A percentile compares a stretch with the other conserved stretches of the same genome.
Evolutionary conservation across 257 asterid genomes (phyloP).

Genomic region (Solanum chaucha): DNA sequence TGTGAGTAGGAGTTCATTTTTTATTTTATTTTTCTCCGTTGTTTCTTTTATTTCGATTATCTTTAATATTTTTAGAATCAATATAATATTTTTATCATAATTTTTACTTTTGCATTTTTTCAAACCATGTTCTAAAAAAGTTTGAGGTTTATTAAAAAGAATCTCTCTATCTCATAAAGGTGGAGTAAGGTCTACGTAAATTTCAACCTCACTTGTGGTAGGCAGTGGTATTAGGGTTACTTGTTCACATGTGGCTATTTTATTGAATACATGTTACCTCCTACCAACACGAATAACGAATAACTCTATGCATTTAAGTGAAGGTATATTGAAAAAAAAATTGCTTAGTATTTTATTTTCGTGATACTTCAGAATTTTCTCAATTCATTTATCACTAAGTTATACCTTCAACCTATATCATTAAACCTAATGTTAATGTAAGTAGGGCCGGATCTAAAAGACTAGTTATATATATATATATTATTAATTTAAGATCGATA

Average conservation of each 20-base stretch:
- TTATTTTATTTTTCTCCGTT: not conserved
- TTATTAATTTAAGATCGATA: not conserved
- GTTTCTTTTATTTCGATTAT: not conserved
- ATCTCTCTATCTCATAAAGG: not conserved
- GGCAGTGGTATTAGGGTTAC: not conserved
- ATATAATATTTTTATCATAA: not conserved
- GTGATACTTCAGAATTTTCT: not conserved
- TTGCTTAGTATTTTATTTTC: not conserved
- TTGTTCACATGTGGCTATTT: not conserved
- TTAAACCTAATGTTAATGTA: too few relatives aligned
- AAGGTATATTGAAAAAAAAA: not conserved
- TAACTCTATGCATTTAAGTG: not conserved
- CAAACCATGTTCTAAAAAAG: not conserved
- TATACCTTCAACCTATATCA: not conserved
- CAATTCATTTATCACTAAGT: not conserved
- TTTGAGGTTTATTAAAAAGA: not conserved
- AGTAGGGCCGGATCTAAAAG: too few relatives aligned
- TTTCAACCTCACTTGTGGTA: not conserved
- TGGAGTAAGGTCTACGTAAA: not conserved
- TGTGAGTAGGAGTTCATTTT: not conserved
- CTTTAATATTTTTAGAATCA: not conserved
- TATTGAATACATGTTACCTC: not conserved
- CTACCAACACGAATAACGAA: not conserved
- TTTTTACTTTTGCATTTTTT: not conserved
- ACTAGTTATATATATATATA: too few relatives aligned